Evolutionary conservation across 768 basidiomycete species (phyloP).

Genomic region (Punctularia strigosozonata): DNA sequence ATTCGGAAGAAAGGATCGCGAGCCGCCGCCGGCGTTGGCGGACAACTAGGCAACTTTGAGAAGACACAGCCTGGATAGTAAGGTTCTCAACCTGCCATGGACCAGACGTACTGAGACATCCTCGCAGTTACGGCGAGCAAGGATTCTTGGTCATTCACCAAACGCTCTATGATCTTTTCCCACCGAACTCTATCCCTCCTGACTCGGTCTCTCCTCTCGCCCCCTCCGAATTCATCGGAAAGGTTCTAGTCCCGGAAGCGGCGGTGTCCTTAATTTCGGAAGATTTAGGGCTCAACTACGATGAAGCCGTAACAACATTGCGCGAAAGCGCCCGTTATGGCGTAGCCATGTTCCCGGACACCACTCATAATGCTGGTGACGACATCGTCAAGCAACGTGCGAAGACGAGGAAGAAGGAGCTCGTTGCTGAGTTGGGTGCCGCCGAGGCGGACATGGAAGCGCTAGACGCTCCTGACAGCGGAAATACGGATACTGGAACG

Average conservation of each 20-base stretch:
- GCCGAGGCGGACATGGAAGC: no score
- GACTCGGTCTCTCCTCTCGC: constrained; percentile 52
- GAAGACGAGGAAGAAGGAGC: constrained; percentile 24
- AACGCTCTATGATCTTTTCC: constrained; percentile 65
- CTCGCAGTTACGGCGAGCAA: constrained; percentile 69
- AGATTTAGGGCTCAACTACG: constrained; percentile 40
- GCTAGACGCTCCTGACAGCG: no score
- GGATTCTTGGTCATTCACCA: constrained; percentile 76
- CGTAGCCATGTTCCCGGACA: constrained; percentile 73
- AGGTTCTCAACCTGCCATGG: constrained; percentile 19
- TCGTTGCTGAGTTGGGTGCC: no score
- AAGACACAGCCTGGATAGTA: constrained; percentile 87
- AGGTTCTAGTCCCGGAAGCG: constrained; percentile 84
- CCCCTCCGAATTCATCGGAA: constrained; percentile 65
- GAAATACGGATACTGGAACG: no score
- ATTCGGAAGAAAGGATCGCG: constrained; percentile 55
- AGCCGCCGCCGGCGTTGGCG: constrained; percentile 53
- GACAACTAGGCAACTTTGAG: constrained; percentile 71
- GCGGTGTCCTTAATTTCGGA: constrained; percentile 73
- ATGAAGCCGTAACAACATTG: constrained; percentile 46
- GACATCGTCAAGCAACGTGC: constrained; percentile 34
- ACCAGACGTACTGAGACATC: not conserved
- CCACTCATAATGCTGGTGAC: constrained; percentile 29
- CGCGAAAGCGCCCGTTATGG: constrained; percentile 77
- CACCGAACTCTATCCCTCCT: constrained; percentile 43